Evolutionary conservation across 306 rosid genomes (phyloP).

Genomic region (Prunus dulcis): DNA sequence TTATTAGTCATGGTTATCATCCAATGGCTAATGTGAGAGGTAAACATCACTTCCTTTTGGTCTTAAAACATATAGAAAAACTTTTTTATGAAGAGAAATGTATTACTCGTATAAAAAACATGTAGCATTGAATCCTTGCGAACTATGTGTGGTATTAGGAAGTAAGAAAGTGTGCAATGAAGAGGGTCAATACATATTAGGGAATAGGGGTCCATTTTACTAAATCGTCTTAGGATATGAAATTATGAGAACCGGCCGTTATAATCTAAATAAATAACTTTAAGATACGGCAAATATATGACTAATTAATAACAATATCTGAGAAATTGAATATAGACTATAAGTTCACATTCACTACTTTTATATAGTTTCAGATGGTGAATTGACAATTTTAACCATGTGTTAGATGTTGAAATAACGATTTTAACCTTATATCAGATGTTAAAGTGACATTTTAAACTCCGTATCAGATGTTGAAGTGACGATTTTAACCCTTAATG

Average conservation of each 20-base stretch:
- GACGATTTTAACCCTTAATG: not conserved
- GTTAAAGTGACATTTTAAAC: not conserved
- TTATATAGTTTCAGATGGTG: fast-evolving
- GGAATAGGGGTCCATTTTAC: not conserved
- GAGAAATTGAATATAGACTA: not conserved
- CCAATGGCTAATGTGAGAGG: not conserved
- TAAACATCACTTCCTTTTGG: not conserved
- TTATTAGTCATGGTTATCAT: not conserved
- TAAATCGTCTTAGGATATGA: fast-evolving
- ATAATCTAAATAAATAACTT: not conserved
- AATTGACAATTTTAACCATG: not conserved
- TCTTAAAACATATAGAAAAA: not conserved
- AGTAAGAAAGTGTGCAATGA: too few species aligned
- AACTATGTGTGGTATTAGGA: too few species aligned
- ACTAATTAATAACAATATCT: constrained; percentile 6
- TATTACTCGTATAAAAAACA: too few species aligned
- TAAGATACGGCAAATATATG: not conserved
- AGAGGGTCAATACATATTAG: too few species aligned
- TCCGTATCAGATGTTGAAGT: not conserved
- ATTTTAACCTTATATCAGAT: not conserved
- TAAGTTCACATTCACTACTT: not conserved
- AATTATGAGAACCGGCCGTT: too few species aligned
- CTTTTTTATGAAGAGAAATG: not conserved
- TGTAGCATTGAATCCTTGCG: not conserved
- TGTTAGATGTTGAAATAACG: not conserved